These are phyloP conservation scores for Achaetomium macrosporum DNA, from an alignment of 2,329 filamentous ascomycete genomes.

Conservation along the genomic window DNA sequence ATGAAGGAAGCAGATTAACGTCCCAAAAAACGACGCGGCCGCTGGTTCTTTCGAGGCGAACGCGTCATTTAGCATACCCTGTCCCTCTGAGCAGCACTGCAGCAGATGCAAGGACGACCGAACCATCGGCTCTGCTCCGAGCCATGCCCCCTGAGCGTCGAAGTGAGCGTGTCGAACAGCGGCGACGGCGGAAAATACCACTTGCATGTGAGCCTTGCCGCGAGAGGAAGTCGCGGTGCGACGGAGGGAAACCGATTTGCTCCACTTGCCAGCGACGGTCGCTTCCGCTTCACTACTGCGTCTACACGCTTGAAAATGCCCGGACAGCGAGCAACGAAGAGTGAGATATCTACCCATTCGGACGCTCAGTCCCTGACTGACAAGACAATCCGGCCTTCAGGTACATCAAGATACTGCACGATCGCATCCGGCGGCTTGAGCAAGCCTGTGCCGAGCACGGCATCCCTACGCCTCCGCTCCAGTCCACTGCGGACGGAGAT, in stretches of 20 bases:
- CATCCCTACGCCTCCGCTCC: conserved; percentile 14
- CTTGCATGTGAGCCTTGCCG: conserved; percentile 39
- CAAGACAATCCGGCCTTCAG: neutral
- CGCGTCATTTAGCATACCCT: no score
- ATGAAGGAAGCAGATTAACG: no score
- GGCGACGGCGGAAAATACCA: conserved; percentile 26
- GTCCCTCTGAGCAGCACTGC: no score
- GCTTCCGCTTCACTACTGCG: conserved; percentile 31
- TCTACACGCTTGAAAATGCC: conserved; percentile 34
- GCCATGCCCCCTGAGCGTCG: conserved; percentile 6
- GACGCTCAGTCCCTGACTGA: neutral
- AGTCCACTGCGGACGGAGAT: conserved; percentile 1
- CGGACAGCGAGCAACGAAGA: conserved; percentile 34
- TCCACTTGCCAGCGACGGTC: conserved; percentile 35
- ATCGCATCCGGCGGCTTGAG: conserved; percentile 27
- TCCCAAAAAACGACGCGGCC: no score
- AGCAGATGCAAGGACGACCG: neutral
- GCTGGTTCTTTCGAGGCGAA: no score
- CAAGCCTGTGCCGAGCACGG: conserved; percentile 18
- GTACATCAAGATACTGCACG: conserved; percentile 25
- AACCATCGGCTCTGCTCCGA: conserved; percentile 8
- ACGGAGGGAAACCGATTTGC: conserved; percentile 40
- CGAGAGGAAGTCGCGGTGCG: conserved; percentile 37
- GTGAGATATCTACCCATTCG: conserved; percentile 11
- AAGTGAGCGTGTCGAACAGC: conserved; percentile 9